A percentile compares a stretch with the other conserved stretches of the same genome.
These are phyloP conservation scores for Colletotrichum brevisporum DNA, from an alignment of 2,329 filamentous ascomycete genomes.

Conservation along the genomic window DNA sequence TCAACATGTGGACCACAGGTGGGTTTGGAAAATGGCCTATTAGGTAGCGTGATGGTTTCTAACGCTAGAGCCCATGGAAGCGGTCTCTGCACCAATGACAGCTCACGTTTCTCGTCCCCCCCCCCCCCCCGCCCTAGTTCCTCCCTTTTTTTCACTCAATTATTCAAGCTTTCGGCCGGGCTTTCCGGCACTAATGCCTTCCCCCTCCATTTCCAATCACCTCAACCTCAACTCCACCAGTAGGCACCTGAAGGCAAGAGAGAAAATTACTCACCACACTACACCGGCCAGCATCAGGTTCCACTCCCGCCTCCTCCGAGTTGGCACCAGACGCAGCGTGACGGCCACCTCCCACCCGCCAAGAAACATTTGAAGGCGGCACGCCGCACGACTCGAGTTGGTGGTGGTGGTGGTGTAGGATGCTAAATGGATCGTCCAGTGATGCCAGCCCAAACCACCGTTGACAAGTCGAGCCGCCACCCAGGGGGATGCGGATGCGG, in stretches of 20 bases:
- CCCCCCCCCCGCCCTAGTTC: too few species aligned
- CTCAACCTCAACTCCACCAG: background rate
- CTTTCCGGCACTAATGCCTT: too few species aligned
- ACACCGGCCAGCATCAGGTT: too few species aligned
- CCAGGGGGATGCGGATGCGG: background rate
- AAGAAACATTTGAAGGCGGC: slow-evolving; percentile 24
- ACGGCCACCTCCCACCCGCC: slow-evolving; percentile 16
- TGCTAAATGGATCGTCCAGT: slow-evolving; percentile 9
- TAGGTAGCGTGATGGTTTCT: background rate
- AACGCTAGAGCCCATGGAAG: slow-evolving; percentile 14
- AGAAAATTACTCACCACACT: too few species aligned
- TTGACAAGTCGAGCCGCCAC: slow-evolving; percentile 27
- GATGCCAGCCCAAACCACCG: slow-evolving; percentile 19
- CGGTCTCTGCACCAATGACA: slow-evolving; percentile 34
- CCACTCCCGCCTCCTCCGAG: too few species aligned
- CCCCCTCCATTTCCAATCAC: background rate
- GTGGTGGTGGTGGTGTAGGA: slow-evolving; percentile 7
- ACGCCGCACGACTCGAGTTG: slow-evolving; percentile 18
- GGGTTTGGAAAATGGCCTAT: background rate
- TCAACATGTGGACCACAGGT: background rate
- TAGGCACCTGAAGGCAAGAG: too few species aligned
- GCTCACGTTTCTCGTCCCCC: slow-evolving; percentile 15
- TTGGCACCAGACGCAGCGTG: too few species aligned
- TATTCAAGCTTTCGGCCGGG: too few species aligned
- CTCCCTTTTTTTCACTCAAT: slow-evolving; percentile 13